phyloP scores from a whole-genome alignment of 441 rosid species.

The Populus hybrid region DNA sequence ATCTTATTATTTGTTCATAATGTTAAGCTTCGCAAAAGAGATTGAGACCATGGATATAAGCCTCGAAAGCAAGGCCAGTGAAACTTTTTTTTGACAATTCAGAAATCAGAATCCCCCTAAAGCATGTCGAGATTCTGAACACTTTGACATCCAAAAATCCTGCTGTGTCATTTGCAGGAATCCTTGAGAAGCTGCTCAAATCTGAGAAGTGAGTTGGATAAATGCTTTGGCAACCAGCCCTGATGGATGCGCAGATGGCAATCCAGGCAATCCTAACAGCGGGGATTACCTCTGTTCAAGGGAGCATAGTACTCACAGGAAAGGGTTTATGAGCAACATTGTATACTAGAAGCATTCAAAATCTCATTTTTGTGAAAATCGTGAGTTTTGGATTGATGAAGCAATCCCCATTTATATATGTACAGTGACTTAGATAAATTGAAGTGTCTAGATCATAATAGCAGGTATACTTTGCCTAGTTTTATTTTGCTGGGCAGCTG shows the following conservation, averaged over 20 bases:
- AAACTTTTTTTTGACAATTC: background rate
- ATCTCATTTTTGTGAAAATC: background rate
- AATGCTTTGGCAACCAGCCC: too few relatives aligned
- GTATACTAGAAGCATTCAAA: background rate
- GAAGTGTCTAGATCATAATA: too few relatives aligned
- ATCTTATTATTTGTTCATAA: background rate
- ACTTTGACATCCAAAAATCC: too few relatives aligned
- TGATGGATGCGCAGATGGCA: too few relatives aligned
- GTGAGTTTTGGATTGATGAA: background rate
- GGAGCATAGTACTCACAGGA: background rate
- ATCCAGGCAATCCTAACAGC: background rate
- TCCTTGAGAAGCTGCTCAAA: too few relatives aligned
- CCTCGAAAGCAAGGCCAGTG: background rate
- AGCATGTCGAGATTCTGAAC: background rate
- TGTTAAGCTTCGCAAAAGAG: background rate
- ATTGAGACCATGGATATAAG: background rate
- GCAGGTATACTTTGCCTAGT: background rate
- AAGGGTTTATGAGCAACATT: background rate
- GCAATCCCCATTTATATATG: background rate
- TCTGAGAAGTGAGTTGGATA: too few relatives aligned
- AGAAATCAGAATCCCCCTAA: background rate
- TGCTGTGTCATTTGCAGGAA: too few relatives aligned
- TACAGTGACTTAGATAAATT: too few relatives aligned
- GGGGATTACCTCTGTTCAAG: background rate
- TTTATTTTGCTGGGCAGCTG: background rate